Base-by-base conservation (phyloP, 2,329 filamentous ascomycete species). In the Lanzia echinophila region DNA sequence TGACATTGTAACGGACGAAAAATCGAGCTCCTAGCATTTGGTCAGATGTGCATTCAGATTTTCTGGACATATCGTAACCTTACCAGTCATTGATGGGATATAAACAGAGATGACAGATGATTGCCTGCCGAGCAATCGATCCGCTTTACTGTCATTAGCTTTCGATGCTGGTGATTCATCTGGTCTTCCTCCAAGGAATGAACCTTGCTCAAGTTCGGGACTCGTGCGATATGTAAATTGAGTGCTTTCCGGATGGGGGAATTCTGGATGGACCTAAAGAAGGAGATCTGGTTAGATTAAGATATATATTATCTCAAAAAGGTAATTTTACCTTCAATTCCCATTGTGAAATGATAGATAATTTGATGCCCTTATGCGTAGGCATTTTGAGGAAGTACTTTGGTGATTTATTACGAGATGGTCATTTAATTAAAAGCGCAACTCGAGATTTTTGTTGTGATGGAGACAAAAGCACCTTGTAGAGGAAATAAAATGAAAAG, bases 41-140 rank as follows among this genome's bases (percentile, higher is more conserved):
- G 11, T 60, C 47, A 60, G 56, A 20, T 17, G 38, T 8, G 17
- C 13, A n/a, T 44, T 15, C 19, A 22, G 28, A 13, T 28, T 24
- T 1, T 15, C 7, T 43, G 20, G 4, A 20, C 24, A 28, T 24
- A 34, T 5, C 17, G 19, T 19, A 28, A 3, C 4, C 66, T 54
- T 64, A 79, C 79, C 78, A 64, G 78, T 72, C 3, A 72, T 62
- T 0, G 79, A 81, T 2, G 79, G 78, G 12, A 83, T 72, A 59
- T 83, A 83, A 33, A 82, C 78, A 1, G 79, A 79, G 20, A 76
- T 68, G 3, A 53, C 24, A 3, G 65, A 71, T 1, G 79, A 72
- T 28, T 60, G 52, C 47, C 61, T 58, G 24, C 64, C 66, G 46
- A 67, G 69, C 57, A 59, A 64, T 62, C 47, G 60, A 54, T 69